phyloP scores from a whole-genome alignment of 2,329 filamentous ascomycete genomes.

The Huntiella decipiens region DNA sequence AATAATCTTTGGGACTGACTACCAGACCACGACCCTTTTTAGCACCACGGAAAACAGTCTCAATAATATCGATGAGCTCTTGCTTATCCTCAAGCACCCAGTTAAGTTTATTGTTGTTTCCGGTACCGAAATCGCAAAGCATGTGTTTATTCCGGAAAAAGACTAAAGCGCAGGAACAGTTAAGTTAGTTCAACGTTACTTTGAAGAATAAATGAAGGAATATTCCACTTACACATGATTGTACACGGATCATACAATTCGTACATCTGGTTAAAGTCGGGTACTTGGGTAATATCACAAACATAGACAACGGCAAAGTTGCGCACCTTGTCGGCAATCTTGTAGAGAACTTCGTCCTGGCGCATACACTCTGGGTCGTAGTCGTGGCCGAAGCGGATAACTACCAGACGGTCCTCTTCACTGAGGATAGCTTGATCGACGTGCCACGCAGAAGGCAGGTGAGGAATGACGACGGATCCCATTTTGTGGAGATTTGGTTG shows the following conservation, averaged over 20 bases:
- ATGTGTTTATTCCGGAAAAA: slow-evolving; percentile 98
- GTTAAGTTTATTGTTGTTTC: slow-evolving; percentile 97
- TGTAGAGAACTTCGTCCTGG: slow-evolving; percentile 51
- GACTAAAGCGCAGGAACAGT: slow-evolving; percentile 15
- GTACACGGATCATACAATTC: slow-evolving; percentile 79
- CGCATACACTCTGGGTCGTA: slow-evolving; percentile 50
- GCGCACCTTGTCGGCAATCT: slow-evolving; percentile 80
- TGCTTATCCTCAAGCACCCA: slow-evolving; percentile 93
- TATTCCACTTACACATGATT: slow-evolving; percentile 50
- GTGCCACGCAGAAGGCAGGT: slow-evolving; percentile 86
- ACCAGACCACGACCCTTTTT: slow-evolving; percentile 96
- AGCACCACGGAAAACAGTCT: slow-evolving; percentile 94
- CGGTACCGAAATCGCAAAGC: slow-evolving; percentile 94
- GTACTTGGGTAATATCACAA: slow-evolving; percentile 79
- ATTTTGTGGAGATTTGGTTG: slow-evolving; percentile 17
- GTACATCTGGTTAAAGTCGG: slow-evolving; percentile 95
- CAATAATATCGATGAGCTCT: slow-evolving; percentile 94
- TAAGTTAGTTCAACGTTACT: neutral
- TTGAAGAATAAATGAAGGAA: slow-evolving; percentile 29
- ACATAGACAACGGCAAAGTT: slow-evolving; percentile 87
- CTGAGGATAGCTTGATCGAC: slow-evolving; percentile 88
- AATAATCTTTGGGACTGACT: slow-evolving; percentile 62
- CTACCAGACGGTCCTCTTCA: slow-evolving; percentile 81
- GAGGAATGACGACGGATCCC: slow-evolving; percentile 81
- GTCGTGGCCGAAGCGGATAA: slow-evolving; percentile 86